phyloP scores from a whole-genome alignment of 805 yeast genomes.

The Kurtzmaniella fragi region DNA sequence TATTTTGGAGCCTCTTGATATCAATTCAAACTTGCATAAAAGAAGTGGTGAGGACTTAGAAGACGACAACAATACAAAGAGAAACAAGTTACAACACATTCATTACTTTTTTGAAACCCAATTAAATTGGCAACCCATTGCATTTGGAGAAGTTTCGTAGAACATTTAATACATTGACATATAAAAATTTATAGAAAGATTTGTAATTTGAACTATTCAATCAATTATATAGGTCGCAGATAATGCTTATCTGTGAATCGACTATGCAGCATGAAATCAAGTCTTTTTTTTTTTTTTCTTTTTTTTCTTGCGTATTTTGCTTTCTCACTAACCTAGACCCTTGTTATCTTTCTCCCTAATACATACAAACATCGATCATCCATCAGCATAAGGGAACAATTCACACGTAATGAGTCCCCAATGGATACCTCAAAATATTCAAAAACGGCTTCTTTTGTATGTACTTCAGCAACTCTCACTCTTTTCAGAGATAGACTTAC shows the following conservation, averaged over 20 bases:
- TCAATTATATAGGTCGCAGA: neutral
- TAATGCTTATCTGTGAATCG: too few species aligned
- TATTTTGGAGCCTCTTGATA: conserved; percentile 15
- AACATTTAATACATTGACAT: too few species aligned
- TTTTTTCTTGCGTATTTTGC: too few species aligned
- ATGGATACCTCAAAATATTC: conserved; percentile 85
- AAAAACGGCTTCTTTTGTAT: conserved; percentile 73
- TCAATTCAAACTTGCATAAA: conserved; percentile 7
- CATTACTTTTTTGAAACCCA: conserved; percentile 25
- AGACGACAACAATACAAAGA: conserved; percentile 10
- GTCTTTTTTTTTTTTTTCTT: too few species aligned
- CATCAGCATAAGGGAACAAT: too few species aligned
- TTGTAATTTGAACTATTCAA: neutral
- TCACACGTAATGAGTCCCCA: conserved; percentile 27
- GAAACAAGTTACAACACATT: conserved; percentile 1
- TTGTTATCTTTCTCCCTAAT: too few species aligned
- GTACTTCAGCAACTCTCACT: conserved; percentile 75
- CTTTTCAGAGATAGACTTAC: conserved; percentile 76
- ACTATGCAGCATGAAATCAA: too few species aligned
- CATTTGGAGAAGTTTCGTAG: conserved; percentile 39
- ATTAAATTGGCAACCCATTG: conserved; percentile 46
- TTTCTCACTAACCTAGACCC: too few species aligned
- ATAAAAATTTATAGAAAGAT: too few species aligned
- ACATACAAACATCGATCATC: too few species aligned
- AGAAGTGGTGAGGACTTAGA: conserved; percentile 12